Evolutionary conservation across 805 yeast genomes (phyloP), one percentile per base, ranked within the genome.

Genomic region (Vanderwaltozyma polyspora): DNA sequence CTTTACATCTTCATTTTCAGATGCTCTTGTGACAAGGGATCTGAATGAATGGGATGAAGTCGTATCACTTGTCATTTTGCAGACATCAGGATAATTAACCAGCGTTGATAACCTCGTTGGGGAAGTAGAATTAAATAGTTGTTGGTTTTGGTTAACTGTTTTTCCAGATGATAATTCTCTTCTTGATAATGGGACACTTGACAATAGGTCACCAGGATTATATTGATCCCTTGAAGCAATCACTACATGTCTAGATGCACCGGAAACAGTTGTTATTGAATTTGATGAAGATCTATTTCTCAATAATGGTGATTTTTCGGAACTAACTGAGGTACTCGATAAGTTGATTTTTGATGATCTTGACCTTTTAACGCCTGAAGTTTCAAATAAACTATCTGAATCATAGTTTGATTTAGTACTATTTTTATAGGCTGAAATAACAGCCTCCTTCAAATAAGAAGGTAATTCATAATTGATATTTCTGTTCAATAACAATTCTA

Each of bases 191-290:
- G 94, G 91, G 1, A 79, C 94, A 35, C 79, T 81, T 0, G 94
- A 80, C 9, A 86, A 59, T 33, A 86, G 63, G 51, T 85, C 94
- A 19, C 95, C 95, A 0, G 95, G 94, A 48, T 80, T 84, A 13
- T 76, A 62, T 4, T 71, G 59, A 34, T 70, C 68, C 32, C 77
- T 61, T 2, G 81, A 66, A 18, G 68, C 72, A 24, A 79, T 57
- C 4, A 59, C 71, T 26, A 72, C 70, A 42, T 71, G 71, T 37
- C 70, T 60, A 2, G 76, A 68, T 26, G 50, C 42, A 7, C 19
- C 18, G 18, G 15, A 13, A 15, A 21, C 35, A n/a, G 28, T 30
- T 14, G 13, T 26, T 12, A 15, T 12, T 18, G 9, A 11, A 19
- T 24, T 25, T 18, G 19, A 6, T 16, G 24, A 28, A 15, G 19